A percentile compares a stretch with the other conserved stretches of the same genome.
Evolutionary conservation across 208 protist species (phyloP).

Genomic region (Spironucleus salmonicida): DNA sequence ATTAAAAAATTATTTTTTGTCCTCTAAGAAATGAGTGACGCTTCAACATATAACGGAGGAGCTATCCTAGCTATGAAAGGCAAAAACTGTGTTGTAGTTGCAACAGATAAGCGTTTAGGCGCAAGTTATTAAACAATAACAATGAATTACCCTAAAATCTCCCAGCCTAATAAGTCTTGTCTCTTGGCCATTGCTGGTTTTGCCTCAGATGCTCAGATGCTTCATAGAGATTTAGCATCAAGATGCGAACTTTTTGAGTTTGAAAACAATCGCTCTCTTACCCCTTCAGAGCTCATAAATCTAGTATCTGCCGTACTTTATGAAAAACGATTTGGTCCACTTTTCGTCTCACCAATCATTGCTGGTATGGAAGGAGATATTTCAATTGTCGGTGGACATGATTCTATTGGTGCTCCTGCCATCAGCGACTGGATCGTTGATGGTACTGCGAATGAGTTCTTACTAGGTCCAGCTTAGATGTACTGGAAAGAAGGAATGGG

Average conservation of each 20-base stretch:
- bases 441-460: constrained; percentile 73
- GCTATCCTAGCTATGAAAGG: constrained; percentile 84
- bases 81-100: constrained; percentile 91
- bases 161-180: constrained; percentile 69
- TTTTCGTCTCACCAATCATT: constrained; percentile 89
- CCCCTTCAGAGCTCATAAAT: constrained; percentile 49
- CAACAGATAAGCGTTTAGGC: constrained; percentile 78
- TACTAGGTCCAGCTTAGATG: constrained; percentile 91
- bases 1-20: no score
- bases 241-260: constrained; percentile 57
- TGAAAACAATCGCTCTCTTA: constrained; percentile 57
- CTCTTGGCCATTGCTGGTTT: constrained; percentile 82
- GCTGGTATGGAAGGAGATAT: constrained; percentile 68
- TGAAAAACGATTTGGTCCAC: constrained; percentile 79
- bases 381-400: constrained; percentile 76
- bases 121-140: constrained; percentile 77
- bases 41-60: constrained; percentile 72
- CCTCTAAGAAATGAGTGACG: constrained; percentile 23
- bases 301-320: constrained; percentile 56
- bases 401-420: constrained; percentile 81
- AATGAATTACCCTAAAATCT: constrained; percentile 78
- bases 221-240: constrained; percentile 59
- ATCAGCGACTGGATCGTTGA: constrained; percentile 88
- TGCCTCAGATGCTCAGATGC: constrained; percentile 80
- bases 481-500: constrained; percentile 71